A percentile compares a stretch with the other conserved stretches of the same genome.
phyloP scores from a whole-genome alignment of 2,329 filamentous ascomycete species.

The Chrysoporthe puriensis region DNA sequence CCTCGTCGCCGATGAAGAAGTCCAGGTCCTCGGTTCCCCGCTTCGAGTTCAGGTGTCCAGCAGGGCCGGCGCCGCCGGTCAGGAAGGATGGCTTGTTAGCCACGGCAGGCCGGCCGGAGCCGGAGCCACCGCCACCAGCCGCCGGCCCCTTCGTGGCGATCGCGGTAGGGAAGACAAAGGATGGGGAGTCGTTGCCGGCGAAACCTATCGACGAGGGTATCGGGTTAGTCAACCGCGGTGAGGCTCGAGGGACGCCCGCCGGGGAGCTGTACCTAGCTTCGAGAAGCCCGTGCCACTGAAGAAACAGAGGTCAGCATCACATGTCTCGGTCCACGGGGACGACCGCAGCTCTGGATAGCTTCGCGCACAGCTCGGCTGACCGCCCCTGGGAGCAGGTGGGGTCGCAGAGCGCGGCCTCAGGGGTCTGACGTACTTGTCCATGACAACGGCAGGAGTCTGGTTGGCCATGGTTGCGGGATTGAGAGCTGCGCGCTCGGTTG shows the following conservation, averaged over 20 bases:
- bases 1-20: conserved; percentile 98
- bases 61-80: conserved; percentile 82
- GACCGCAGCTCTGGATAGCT: conserved; percentile 18
- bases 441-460: conserved; percentile 99
- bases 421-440: conserved; percentile 91
- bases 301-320: conserved; percentile 43
- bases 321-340: conserved; percentile 24
- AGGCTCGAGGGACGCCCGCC: conserved; percentile 6
- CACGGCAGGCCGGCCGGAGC: conserved; percentile 86
- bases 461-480: conserved; percentile 73
- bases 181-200: conserved; percentile 98
- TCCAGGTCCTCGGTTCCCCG: conserved; percentile 96
- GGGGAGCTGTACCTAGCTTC: conserved; percentile 77
- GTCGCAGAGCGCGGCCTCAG: conserved; percentile 35
- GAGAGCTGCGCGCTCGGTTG: conserved; percentile 33
- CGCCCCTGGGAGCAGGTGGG: conserved; percentile 31
- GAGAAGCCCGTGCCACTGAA: conserved; percentile 97
- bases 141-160: conserved; percentile 90
- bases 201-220: conserved; percentile 66
- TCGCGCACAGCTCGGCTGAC: conserved; percentile 29
- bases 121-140: conserved; percentile 72
- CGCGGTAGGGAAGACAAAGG: conserved; percentile 98
- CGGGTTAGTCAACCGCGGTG: conserved; percentile 33
- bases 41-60: conserved; percentile 85
- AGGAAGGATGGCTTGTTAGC: conserved; percentile 95